phyloP scores from a whole-genome alignment of 2,329 filamentous ascomycete species.

The Lasiodiplodia hormozganensis region DNA sequence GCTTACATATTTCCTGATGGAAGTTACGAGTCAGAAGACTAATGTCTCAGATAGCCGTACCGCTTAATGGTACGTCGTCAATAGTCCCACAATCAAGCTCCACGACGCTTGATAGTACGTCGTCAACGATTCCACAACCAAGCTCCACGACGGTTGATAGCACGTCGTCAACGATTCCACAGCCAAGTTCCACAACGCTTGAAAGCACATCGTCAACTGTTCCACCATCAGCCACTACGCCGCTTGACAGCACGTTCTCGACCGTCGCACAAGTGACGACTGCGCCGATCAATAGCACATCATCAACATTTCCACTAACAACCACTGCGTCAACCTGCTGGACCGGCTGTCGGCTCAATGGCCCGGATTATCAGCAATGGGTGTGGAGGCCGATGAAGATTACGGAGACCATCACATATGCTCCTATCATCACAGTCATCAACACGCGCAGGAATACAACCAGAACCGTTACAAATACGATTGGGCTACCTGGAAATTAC shows the following conservation, averaged over 20 bases:
- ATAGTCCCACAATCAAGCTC: no score
- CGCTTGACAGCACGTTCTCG: neutral
- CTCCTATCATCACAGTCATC: neutral
- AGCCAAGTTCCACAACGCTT: no score
- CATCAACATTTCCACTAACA: neutral
- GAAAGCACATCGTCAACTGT: neutral
- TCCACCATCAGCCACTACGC: slow-evolving; percentile 1
- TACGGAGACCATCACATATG: slow-evolving; percentile 1
- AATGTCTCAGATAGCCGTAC: neutral
- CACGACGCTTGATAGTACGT: no score
- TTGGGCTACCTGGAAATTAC: neutral
- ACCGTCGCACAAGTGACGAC: neutral
- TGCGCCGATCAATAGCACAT: neutral
- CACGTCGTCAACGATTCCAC: no score
- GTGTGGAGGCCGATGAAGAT: slow-evolving; percentile 1
- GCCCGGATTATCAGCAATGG: slow-evolving; percentile 2
- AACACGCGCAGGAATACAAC: slow-evolving; percentile 2
- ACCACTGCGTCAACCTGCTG: neutral
- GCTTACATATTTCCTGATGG: neutral
- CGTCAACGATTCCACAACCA: no score
- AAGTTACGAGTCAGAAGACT: neutral
- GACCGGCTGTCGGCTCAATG: neutral
- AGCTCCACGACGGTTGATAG: no score
- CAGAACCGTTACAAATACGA: slow-evolving; percentile 3
- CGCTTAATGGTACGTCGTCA: neutral